Evolutionary conservation across 1,139 yeast species (phyloP).

Genomic region (Meyerozyma guilliermondii): DNA sequence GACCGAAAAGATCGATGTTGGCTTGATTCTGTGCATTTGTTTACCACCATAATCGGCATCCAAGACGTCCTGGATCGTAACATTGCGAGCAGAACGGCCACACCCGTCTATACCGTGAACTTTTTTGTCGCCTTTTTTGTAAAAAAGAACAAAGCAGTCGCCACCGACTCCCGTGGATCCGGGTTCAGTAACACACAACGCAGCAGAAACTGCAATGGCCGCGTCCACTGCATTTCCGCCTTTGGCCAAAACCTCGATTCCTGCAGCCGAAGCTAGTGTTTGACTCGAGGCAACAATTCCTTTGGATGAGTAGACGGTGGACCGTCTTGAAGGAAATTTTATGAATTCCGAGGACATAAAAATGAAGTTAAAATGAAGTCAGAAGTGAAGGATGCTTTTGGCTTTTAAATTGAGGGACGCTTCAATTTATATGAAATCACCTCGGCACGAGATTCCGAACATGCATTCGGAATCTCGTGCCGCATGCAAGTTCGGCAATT

Average conservation of each 20-base stretch:
- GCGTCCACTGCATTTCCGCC: conserved; percentile 87
- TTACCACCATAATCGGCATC: conserved; percentile 35
- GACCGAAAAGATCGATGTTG: conserved; percentile 51
- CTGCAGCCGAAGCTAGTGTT: conserved; percentile 75
- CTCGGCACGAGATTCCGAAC: too few species aligned
- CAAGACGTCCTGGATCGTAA: conserved; percentile 47
- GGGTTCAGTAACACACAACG: conserved; percentile 68
- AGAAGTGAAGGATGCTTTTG: too few species aligned
- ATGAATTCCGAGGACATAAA: conserved; percentile 7
- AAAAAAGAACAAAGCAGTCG: conserved; percentile 68
- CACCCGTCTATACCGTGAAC: conserved; percentile 74
- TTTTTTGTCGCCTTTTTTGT: conserved; percentile 39
- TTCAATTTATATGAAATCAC: too few species aligned
- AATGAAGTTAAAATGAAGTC: background rate
- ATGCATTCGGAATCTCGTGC: too few species aligned
- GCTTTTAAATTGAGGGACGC: too few species aligned
- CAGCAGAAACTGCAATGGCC: conserved; percentile 76
- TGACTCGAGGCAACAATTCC: conserved; percentile 77
- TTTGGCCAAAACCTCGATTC: conserved; percentile 53
- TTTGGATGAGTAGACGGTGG: conserved; percentile 69
- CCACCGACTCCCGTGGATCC: conserved; percentile 82
- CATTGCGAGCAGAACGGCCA: conserved; percentile 59
- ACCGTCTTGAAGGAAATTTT: conserved; percentile 56
- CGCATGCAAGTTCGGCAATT: too few species aligned
- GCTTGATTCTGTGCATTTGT: conserved; percentile 38